Base-by-base conservation (phyloP, 2,329 filamentous ascomycete species). In the Cladosporium sp. region DNA sequence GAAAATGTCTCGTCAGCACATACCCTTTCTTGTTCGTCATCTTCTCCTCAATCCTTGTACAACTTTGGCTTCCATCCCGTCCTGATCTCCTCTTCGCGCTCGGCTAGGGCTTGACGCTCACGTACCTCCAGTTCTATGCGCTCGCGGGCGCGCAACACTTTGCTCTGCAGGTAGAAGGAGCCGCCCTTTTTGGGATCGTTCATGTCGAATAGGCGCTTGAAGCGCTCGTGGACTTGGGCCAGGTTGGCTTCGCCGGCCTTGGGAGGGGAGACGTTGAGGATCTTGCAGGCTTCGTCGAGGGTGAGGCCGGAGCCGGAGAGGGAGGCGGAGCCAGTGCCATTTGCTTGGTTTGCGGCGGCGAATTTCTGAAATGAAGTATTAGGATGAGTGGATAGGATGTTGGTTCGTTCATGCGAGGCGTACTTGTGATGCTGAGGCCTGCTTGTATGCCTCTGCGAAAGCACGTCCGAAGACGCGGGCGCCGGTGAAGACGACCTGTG, bases 131-230 rank as follows among this genome's bases (percentile, higher is more conserved):
- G 85, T 82, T 98, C 94, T 80, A 99, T 90, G 69, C 95, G 85
- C 81, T 99, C 94, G 73, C 94, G 87, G 66, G 95, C 95, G 68
- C 95, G 85, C 72, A 98, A 81, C 64, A 99, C 88, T 82, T 99
- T 99, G 84, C 94, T 98, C 81, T 99, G 95, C 58, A 99, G 84
- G 79, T 99, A 99, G 80, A 99, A 99, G 74, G 93, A 97, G 62
- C 95, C 95, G 39, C 95, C 95, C 76, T 97, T 97, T 79, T 96
- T 85, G 13, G 95, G 94, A 70, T 99, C 91, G 81, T 99, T 99
- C 72, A 87, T 83, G 79, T 99, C 95, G 77, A 97, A 99, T 57
- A 99, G 82, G 70, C 90, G 88, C 86, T 98, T 98, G 85, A 98
- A 99, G 63, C 93, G 86, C 72, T 90, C 88, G 80, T 91, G 89